phyloP scores from a whole-genome alignment of 2,329 filamentous ascomycete genomes.

The Penicillium sp. region DNA sequence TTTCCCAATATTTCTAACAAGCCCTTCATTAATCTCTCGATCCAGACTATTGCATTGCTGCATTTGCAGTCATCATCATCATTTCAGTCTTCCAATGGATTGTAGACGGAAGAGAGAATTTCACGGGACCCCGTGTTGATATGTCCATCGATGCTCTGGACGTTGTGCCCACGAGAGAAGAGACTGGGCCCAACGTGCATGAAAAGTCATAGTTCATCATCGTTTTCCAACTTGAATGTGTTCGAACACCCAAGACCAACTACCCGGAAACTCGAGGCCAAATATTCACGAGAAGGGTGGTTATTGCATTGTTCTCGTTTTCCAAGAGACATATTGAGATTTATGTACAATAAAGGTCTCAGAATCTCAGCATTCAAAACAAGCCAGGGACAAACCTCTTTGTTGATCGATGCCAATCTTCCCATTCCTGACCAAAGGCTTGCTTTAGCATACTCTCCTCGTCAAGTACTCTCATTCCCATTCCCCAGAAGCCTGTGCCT shows the following conservation, averaged over 20 bases:
- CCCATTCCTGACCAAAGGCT: slow-evolving; percentile 53
- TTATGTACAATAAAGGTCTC: too few species aligned
- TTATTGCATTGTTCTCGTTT: too few species aligned
- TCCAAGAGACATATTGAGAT: too few species aligned
- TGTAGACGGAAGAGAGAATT: slow-evolving; percentile 62
- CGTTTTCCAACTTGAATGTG: too few species aligned
- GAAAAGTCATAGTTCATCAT: slow-evolving; percentile 7
- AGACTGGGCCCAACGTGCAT: background rate
- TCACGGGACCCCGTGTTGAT: slow-evolving; percentile 54
- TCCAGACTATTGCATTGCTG: slow-evolving; percentile 47
- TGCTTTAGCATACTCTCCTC: slow-evolving; percentile 54
- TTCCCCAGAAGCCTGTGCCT: slow-evolving; percentile 9
- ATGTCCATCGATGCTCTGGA: slow-evolving; percentile 19
- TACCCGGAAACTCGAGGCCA: background rate
- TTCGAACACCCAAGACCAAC: background rate
- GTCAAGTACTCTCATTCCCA: slow-evolving; percentile 44
- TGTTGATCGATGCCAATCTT: slow-evolving; percentile 50
- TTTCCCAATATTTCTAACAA: background rate
- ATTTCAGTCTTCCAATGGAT: slow-evolving; percentile 61
- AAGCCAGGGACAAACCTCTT: slow-evolving; percentile 52
- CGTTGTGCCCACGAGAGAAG: background rate
- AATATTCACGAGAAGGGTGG: background rate
- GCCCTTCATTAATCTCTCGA: background rate
- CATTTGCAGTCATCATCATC: slow-evolving; percentile 59
- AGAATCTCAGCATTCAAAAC: slow-evolving; percentile 25